Conservation (phyloP, 2,329 filamentous ascomycete genomes). For the Cladosporium sp. region DNA sequence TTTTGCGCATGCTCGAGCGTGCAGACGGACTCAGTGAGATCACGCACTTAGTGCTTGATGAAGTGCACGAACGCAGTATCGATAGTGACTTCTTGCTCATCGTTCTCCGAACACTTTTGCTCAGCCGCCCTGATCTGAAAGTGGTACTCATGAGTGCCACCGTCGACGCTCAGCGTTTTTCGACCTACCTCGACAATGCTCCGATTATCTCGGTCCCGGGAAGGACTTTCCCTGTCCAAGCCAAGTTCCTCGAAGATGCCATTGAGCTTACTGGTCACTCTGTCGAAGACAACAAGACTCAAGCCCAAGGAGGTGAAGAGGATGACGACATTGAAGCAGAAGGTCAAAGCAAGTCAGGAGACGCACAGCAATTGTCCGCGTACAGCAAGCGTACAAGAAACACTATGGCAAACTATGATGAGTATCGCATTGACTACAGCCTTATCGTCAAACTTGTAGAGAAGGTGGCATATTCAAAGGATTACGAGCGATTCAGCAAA, state of each 20-base stretch:
- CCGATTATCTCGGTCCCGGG: conserved; percentile 89
- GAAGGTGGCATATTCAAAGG: conserved; percentile 65
- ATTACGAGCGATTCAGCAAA: conserved; percentile 70
- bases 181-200: conserved; percentile 77
- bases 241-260: conserved; percentile 86
- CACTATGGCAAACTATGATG: conserved; percentile 73
- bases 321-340: conserved; percentile 43
- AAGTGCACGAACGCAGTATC: conserved; percentile 93
- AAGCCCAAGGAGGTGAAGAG: conserved; percentile 44
- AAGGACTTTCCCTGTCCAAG: conserved; percentile 85
- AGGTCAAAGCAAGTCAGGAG: conserved; percentile 42
- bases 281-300: conserved; percentile 52
- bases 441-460: conserved; percentile 76
- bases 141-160: conserved; percentile 97
- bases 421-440: conserved; percentile 87
- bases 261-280: conserved; percentile 79
- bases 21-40: conserved; percentile 82
- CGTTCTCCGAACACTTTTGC: conserved; percentile 77
- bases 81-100: conserved; percentile 96
- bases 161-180: conserved; percentile 87
- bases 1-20: conserved; percentile 95
- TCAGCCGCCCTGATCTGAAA: conserved; percentile 75
- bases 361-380: conserved; percentile 57
- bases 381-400: conserved; percentile 75
- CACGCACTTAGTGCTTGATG: conserved; percentile 92